Percentiles rank a stretch among this genome's conserved stretches.
Evolutionary conservation across 805 yeast genomes (phyloP).

Genomic region (Hanseniaspora guilliermondii): DNA sequence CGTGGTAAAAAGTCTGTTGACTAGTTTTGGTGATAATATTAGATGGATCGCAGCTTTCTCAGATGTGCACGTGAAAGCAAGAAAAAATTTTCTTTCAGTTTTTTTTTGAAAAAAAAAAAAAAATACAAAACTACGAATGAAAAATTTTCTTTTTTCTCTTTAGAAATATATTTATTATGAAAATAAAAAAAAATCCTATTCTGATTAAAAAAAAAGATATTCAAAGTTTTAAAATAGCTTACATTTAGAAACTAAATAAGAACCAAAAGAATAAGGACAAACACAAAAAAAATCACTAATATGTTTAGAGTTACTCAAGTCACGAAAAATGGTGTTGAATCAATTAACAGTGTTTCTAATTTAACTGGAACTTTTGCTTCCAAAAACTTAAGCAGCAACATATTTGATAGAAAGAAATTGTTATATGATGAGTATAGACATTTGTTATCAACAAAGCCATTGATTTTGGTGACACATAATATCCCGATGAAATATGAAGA

Average conservation of each 20-base stretch:
- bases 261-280: not conserved
- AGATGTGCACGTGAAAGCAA: not conserved
- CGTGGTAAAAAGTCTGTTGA: not conserved
- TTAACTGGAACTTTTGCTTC: not conserved
- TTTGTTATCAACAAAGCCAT: constrained; percentile 52
- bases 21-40: not conserved
- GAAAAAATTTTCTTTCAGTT: not conserved
- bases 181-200: too few relatives aligned
- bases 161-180: too few relatives aligned
- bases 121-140: too few relatives aligned
- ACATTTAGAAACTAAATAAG: too few relatives aligned
- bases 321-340: not conserved
- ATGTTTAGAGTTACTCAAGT: constrained; percentile 6
- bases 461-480: constrained; percentile 71
- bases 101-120: too few relatives aligned
- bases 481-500: constrained; percentile 66
- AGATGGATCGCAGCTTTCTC: too few relatives aligned
- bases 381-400: not conserved
- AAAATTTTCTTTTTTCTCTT: not conserved
- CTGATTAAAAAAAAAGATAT: not conserved
- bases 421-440: constrained; percentile 68
- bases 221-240: too few relatives aligned
- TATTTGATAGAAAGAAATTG: constrained; percentile 56
- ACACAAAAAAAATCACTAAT: not conserved
- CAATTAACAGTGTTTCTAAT: not conserved